Evolutionary conservation across 805 yeast genomes (phyloP).

Genomic region (Kluyveromyces siamensis): DNA sequence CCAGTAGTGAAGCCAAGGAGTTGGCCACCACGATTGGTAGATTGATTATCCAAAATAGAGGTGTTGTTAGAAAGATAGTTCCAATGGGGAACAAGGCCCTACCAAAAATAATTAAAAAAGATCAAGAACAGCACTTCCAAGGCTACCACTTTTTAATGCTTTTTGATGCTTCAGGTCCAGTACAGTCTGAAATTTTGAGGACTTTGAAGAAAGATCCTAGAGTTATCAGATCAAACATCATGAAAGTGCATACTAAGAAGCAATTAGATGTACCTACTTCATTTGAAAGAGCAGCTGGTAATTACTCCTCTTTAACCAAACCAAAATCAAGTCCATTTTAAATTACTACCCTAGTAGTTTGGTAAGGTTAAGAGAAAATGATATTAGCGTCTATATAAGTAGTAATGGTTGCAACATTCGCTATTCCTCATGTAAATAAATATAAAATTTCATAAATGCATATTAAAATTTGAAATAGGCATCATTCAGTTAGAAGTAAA

Average conservation of each 20-base stretch:
- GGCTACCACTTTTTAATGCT: constrained; percentile 82
- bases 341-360: not conserved
- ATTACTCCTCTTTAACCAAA: constrained; percentile 18
- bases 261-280: constrained; percentile 50
- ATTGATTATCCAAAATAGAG: constrained; percentile 78
- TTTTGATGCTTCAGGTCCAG: constrained; percentile 80
- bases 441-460: not conserved
- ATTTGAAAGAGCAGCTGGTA: constrained; percentile 35
- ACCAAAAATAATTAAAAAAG: constrained; percentile 74
- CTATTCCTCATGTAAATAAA: not conserved
- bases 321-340: constrained; percentile 6
- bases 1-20: constrained; percentile 56
- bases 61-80: constrained; percentile 78
- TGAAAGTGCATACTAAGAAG: constrained; percentile 49
- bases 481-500: not conserved
- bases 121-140: constrained; percentile 83
- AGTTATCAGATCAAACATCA: constrained; percentile 68
- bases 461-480: not conserved
- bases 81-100: constrained; percentile 71
- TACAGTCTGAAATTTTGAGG: constrained; percentile 76
- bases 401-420: not conserved
- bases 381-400: not conserved
- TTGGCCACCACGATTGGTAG: constrained; percentile 64
- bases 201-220: constrained; percentile 84
- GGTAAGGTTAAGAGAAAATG: not conserved